These are phyloP conservation scores for Suhomyces bokatorum DNA, from an alignment of 1,139 yeast species.

Conservation along the genomic window DNA sequence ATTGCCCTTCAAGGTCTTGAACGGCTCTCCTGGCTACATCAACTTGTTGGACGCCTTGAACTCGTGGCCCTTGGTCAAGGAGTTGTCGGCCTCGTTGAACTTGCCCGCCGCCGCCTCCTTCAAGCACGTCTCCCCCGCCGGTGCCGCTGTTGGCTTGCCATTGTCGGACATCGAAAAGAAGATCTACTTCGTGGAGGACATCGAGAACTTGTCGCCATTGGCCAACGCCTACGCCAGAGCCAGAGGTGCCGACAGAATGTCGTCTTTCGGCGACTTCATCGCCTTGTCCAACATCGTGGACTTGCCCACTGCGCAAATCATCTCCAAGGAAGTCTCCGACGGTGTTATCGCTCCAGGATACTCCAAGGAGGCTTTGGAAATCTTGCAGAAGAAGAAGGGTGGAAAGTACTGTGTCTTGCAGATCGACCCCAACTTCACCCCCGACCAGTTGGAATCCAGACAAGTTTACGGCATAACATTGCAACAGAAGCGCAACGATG, in stretches of 20 bases:
- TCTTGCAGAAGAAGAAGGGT: slow-evolving; percentile 88
- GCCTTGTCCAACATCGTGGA: slow-evolving; percentile 96
- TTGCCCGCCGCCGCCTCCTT: slow-evolving; percentile 98
- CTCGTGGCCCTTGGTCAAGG: slow-evolving; percentile 98
- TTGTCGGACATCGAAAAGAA: slow-evolving; percentile 88
- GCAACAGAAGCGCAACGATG: slow-evolving; percentile 97
- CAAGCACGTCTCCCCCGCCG: slow-evolving; percentile 99
- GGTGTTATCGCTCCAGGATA: slow-evolving; percentile 99
- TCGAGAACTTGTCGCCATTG: slow-evolving; percentile 91
- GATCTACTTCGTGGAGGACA: slow-evolving; percentile 90
- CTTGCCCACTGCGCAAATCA: slow-evolving; percentile 93
- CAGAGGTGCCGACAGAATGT: slow-evolving; percentile 99
- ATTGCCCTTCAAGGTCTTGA: slow-evolving; percentile 88
- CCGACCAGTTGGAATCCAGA: slow-evolving; percentile 81
- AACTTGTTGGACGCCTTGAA: slow-evolving; percentile 93
- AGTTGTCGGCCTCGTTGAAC: slow-evolving; percentile 88
- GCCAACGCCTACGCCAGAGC: slow-evolving; percentile 99
- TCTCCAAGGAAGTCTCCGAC: slow-evolving; percentile 95
- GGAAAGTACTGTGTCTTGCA: slow-evolving; percentile 96
- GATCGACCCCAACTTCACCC: slow-evolving; percentile 91
- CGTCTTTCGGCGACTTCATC: slow-evolving; percentile 97
- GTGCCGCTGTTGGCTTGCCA: slow-evolving; percentile 96
- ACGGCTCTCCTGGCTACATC: slow-evolving; percentile 97
- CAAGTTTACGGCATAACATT: slow-evolving; percentile 94
- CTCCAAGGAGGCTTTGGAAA: slow-evolving; percentile 86